Base-by-base conservation (phyloP, 352 stramenopile species). In the Pythium oligandrum region DNA sequence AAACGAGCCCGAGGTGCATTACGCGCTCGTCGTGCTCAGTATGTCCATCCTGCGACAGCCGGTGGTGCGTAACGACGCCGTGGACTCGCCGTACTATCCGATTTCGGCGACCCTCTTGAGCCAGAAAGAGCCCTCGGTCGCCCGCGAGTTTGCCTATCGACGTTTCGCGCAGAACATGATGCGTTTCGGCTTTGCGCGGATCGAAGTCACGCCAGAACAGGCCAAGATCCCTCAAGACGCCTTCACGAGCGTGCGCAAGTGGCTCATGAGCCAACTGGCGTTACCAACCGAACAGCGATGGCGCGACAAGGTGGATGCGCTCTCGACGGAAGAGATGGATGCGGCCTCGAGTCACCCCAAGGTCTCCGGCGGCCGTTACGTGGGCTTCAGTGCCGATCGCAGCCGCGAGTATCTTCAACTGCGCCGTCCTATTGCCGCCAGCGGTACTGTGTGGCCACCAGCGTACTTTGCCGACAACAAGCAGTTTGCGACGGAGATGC, bases 381-480 rank as follows among this genome's bases (percentile, higher is more conserved):
- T 93, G 26, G 83, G 83, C 33, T 93, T 90, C 45, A 85, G 68
- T 31, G 52, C 57, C 4, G 83, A 93, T 48, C 73, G 67, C 7
- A 90, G 86, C 54, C 77, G 81, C 48, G 78, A 93, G 51, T 93
- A 90, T 59, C 52, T 93, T 56, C 83, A 93, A 45, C 53, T 93
- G 34, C 78, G 83, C 0, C 68, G 76, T 0, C 80, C 81, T 17
- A 71, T 93, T 36, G 72, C 73, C 1, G 51, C 52, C 6, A 91
- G 79, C 56, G 79, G 83, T 2, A 90, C 81, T 1, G 69, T 81
- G n/a, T 93, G 83, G 83, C 83, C 83, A 6, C 81, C 79, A 8
- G 44, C 43, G 31, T 88, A 88, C 48, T 93, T 93, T 51, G 51
- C 61, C 31, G 61, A 84, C n/a, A 67, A 62, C 3, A 50, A 55